phyloP scores from a whole-genome alignment of 805 yeast genomes.

The Priceomyces castillae region DNA sequence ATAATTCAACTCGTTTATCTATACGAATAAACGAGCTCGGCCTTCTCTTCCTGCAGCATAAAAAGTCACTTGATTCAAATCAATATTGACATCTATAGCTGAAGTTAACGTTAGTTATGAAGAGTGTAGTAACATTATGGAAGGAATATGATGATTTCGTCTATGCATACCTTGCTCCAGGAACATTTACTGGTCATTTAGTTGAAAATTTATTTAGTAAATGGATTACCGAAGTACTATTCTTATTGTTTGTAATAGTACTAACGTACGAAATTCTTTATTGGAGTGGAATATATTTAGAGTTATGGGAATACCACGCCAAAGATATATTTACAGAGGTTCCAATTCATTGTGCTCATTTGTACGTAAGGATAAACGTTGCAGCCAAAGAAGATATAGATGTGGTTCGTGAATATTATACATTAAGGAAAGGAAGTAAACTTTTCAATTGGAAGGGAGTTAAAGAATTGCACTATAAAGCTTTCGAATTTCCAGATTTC shows the following conservation, averaged over 20 bases:
- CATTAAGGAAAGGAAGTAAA: conserved; percentile 22
- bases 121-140: conserved; percentile 1
- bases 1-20: neutral
- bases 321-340: conserved; percentile 65
- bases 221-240: conserved; percentile 27
- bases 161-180: conserved; percentile 6
- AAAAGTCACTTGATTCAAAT: neutral
- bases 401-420: conserved; percentile 27
- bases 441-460: conserved; percentile 22
- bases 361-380: conserved; percentile 53
- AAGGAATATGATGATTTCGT: neutral
- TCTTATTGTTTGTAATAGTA: conserved; percentile 21
- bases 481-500: conserved; percentile 20
- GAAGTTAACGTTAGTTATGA: neutral
- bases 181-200: conserved; percentile 22
- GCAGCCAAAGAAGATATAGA: conserved; percentile 14
- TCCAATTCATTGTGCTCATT: conserved; percentile 78
- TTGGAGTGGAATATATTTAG: conserved; percentile 41
- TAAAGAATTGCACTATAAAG: conserved; percentile 12
- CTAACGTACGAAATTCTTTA: conserved; percentile 40
- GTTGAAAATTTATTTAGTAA: conserved; percentile 25
- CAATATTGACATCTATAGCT: neutral
- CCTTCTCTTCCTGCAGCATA: neutral
- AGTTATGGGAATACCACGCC: conserved; percentile 49
- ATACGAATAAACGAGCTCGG: neutral